Base-by-base conservation (phyloP, 805 yeast species). In the Komagataella pastoris region DNA sequence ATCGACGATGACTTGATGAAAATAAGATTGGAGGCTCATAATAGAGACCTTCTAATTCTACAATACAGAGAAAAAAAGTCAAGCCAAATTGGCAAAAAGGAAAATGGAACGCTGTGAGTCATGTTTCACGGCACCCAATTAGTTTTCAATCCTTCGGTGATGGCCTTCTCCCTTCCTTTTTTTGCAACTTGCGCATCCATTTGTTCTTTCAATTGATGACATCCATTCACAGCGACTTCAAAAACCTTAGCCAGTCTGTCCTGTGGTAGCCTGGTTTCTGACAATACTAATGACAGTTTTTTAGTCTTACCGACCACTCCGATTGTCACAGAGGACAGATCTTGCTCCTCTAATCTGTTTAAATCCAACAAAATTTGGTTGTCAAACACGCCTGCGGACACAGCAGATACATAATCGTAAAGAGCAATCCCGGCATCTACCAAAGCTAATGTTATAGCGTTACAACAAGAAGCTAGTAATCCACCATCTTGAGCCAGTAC, bases 361-460 rank as follows among this genome's bases (percentile, higher is more conserved):
- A 90, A 75, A 63, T 91, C 99, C 49, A 93, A 70, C 53, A 93
- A 69, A 6, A 73, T 68, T 47, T 78, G 81, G n/a, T 70, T 67
- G 58, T 88, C 96, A 59, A 80, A 82, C 18, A 87, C 66, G 0
- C 97, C 97, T 4, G 89, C 85, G 24, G 84, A 76, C 14, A 88
- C 77, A 1, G 95, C 81, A 52, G 88, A 78, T 14, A 91, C 84
- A 62, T 88, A 90, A 63, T 93, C 98, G 61, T 84, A 85, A 84
- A 93, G 83, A 4, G 97, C 85, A 48, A 93, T 83, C 49, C 98
- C 98, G 1, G 98, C 97, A 67, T 93, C 98, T 40, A 93, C 80
- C 47, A 93, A 72, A 0, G 96, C 97, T 58, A 93, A 69, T 1
- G 97, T 88, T 47, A 87, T 78, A 7, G 97, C 87, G 63, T 93